These are phyloP conservation scores for Grosmannia penicillata DNA, from an alignment of 2,329 filamentous ascomycete species.

Conservation along the genomic window DNA sequence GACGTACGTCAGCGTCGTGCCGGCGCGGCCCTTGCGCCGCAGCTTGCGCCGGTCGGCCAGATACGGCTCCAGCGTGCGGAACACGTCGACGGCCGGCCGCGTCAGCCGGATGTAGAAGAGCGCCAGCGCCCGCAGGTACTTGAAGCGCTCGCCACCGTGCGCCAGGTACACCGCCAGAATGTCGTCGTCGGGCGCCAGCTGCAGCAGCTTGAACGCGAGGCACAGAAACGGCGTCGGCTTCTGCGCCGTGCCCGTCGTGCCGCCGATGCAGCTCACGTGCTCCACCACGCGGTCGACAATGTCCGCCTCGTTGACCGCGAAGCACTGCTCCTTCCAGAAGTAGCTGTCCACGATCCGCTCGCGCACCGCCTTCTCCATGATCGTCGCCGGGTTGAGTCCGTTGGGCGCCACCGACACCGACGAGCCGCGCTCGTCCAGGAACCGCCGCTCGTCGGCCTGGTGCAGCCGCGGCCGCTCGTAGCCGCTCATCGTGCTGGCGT, in stretches of 20 bases:
- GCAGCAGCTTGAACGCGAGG: conserved; percentile 84
- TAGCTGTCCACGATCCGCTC: conserved; percentile 92
- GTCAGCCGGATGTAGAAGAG: conserved; percentile 90
- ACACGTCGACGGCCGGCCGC: conserved; percentile 68
- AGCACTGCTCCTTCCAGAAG: conserved; percentile 99
- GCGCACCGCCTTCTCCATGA: conserved; percentile 89
- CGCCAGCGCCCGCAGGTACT: conserved; percentile 79
- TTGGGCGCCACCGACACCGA: conserved; percentile 61
- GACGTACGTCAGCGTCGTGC: conserved; percentile 63
- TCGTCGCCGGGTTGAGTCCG: conserved; percentile 84
- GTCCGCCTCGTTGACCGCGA: conserved; percentile 73
- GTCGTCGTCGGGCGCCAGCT: conserved; percentile 67
- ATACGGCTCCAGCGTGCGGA: conserved; percentile 64
- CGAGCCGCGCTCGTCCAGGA: conserved; percentile 86
- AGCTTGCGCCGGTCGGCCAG: conserved; percentile 74
- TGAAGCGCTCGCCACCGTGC: conserved; percentile 61
- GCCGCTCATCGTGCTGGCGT: not conserved
- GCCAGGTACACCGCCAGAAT: conserved; percentile 68
- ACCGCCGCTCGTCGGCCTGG: conserved; percentile 64
- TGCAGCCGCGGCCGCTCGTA: conserved; percentile 22
- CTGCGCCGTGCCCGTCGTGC: conserved; percentile 72
- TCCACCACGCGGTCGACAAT: conserved; percentile 83
- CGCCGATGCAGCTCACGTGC: conserved; percentile 68
- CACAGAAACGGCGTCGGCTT: conserved; percentile 88
- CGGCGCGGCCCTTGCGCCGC: conserved; percentile 57